These are phyloP conservation scores for Vicia faba DNA, from an alignment of 306 rosid genomes.

Conservation along the genomic window DNA sequence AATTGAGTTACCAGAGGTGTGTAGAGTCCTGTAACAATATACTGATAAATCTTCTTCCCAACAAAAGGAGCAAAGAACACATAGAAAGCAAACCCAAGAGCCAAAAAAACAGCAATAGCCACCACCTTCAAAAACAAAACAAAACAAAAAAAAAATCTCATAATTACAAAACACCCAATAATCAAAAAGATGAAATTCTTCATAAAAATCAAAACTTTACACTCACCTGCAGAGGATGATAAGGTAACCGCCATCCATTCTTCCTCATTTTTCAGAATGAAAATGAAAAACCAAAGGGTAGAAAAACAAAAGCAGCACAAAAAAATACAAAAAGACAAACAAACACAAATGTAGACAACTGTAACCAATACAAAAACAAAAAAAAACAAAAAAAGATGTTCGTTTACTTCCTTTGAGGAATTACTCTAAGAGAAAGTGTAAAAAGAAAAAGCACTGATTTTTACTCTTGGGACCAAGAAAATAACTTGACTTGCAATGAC, in stretches of 20 bases:
- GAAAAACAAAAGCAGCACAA: neutral
- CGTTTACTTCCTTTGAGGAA: constrained; percentile 40
- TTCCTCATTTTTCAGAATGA: constrained; percentile 76
- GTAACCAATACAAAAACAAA: constrained; percentile 28
- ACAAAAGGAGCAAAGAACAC: constrained; percentile 98
- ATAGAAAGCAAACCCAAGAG: constrained; percentile 94
- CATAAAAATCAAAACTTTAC: constrained; percentile 32
- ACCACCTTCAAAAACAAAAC: constrained; percentile 57
- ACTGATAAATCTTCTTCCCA: constrained; percentile 83
- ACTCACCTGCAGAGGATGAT: constrained; percentile 93
- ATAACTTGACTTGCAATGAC: constrained; percentile 34
- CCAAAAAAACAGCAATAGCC: constrained; percentile 95
- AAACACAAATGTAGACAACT: constrained; percentile 33
- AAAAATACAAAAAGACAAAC: constrained; percentile 13
- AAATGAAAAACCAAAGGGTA: constrained; percentile 20
- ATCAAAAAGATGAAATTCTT: constrained; percentile 18
- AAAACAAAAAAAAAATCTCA: neutral
- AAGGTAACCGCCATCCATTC: constrained; percentile 97
- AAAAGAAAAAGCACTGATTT: constrained; percentile 41
- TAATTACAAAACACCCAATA: constrained; percentile 5
- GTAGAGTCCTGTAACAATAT: constrained; percentile 80
- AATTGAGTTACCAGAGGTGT: constrained; percentile 79
- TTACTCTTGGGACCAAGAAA: constrained; percentile 34
- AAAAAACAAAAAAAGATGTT: constrained; percentile 24
- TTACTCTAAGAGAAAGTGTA: constrained; percentile 39